Conservation (phyloP, 1,139 yeast genomes). For the Hemisphaericaspora subhashii region DNA sequence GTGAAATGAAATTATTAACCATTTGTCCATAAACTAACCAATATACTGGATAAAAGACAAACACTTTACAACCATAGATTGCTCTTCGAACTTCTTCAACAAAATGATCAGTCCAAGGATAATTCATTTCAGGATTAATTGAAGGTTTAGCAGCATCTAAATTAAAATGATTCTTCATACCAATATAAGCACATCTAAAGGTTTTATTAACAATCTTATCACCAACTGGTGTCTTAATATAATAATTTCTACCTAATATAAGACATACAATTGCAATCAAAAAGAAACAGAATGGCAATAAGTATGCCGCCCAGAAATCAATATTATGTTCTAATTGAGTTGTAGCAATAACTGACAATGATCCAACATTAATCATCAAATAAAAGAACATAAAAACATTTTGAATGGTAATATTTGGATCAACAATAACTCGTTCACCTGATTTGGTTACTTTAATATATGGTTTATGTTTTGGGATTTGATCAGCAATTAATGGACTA, state of each 20-base stretch:
- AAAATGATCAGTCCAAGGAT: slow-evolving; percentile 58
- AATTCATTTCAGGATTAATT: slow-evolving; percentile 35
- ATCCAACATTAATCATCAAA: slow-evolving; percentile 41
- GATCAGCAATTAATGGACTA: slow-evolving; percentile 78
- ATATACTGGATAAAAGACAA: slow-evolving; percentile 58
- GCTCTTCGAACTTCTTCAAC: slow-evolving; percentile 64
- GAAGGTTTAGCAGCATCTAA: slow-evolving; percentile 59
- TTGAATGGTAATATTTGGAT: slow-evolving; percentile 41
- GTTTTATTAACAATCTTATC: slow-evolving; percentile 61
- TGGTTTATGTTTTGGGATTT: slow-evolving; percentile 45
- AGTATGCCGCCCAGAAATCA: slow-evolving; percentile 45
- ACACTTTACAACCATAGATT: slow-evolving; percentile 60
- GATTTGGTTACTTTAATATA: slow-evolving; percentile 30
- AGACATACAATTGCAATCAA: slow-evolving; percentile 57
- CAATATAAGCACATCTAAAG: slow-evolving; percentile 48
- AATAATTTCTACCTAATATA: slow-evolving; percentile 52
- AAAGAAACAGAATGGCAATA: slow-evolving; percentile 65
- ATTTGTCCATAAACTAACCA: slow-evolving; percentile 69
- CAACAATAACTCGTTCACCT: slow-evolving; percentile 39
- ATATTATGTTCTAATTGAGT: slow-evolving; percentile 36
- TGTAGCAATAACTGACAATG: slow-evolving; percentile 41
- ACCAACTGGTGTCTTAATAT: slow-evolving; percentile 59
- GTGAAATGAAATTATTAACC: slow-evolving; percentile 60
- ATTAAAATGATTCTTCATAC: slow-evolving; percentile 47
- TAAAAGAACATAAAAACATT: slow-evolving; percentile 44